Evolutionary conservation across 192 early-diverging fungal genomes (phyloP).

Genomic region (Entrophospora sp.): DNA sequence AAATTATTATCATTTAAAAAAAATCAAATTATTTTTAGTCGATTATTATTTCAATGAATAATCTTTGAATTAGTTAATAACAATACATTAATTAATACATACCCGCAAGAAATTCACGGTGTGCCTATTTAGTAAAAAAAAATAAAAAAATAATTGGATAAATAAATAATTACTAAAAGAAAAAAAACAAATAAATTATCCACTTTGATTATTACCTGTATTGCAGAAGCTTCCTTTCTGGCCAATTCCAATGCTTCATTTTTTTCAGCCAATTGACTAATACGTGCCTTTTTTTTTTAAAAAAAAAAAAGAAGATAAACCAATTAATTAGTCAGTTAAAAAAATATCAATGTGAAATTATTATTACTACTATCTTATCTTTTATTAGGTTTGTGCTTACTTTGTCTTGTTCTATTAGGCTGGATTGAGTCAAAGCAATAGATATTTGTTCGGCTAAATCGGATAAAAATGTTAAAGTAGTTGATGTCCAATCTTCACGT

Average conservation of each 20-base stretch:
- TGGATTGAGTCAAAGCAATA: conserved; percentile 5
- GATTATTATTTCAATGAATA: not conserved
- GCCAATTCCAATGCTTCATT: conserved; percentile 6
- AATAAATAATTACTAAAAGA: no score
- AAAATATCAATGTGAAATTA: no score
- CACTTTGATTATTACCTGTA: not conserved
- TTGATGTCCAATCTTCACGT: not conserved
- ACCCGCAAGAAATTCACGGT: conserved; percentile 13
- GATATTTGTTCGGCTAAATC: conserved; percentile 15
- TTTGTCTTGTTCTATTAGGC: conserved; percentile 6
- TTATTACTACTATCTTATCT: no score
- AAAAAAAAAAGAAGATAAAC: not conserved
- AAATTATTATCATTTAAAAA: not conserved
- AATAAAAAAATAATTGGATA: not conserved
- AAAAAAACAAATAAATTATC: not conserved
- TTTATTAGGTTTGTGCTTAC: not conserved
- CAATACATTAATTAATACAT: not conserved
- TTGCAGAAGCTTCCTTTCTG: conserved; percentile 11
- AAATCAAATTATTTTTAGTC: not conserved
- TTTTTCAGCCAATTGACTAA: conserved; percentile 3
- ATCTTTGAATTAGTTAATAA: not conserved
- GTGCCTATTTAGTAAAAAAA: not conserved
- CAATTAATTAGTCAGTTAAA: no score
- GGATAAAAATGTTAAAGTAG: not conserved
- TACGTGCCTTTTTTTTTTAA: not conserved